These are phyloP conservation scores for Oxalis stricta DNA, from an alignment of 441 rosid genomes.

Conservation along the genomic window DNA sequence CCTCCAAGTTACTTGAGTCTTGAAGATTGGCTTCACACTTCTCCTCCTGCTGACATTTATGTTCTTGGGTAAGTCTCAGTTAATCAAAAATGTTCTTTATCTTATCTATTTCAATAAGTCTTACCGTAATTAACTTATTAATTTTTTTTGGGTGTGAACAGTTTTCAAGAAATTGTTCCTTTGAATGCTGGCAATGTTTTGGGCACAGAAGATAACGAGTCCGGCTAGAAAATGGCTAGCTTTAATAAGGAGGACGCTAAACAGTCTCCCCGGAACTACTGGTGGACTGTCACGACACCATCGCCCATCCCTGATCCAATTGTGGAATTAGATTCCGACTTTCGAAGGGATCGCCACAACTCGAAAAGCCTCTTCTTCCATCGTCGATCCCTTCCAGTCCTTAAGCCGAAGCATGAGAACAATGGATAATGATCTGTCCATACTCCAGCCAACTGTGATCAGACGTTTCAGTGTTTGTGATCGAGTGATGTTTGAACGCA, in stretches of 20 bases:
- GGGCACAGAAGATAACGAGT: constrained; percentile 60
- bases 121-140: not conserved
- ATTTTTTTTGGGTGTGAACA: constrained; percentile 11
- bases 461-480: constrained; percentile 56
- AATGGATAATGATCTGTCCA: constrained; percentile 24
- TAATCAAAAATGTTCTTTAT: not conserved
- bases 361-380: constrained; percentile 32
- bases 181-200: constrained; percentile 68
- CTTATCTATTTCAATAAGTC: not conserved
- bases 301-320: constrained; percentile 56
- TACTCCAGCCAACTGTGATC: constrained; percentile 27
- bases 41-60: constrained; percentile 66
- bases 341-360: constrained; percentile 36
- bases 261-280: constrained; percentile 41
- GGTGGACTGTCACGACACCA: constrained; percentile 37
- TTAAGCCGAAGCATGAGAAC: constrained; percentile 41
- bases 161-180: constrained; percentile 82
- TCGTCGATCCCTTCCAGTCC: constrained; percentile 46
- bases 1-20: constrained; percentile 56
- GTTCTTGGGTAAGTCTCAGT: constrained; percentile 48
- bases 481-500: constrained; percentile 36
- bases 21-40: constrained; percentile 70
- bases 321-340: constrained; percentile 59
- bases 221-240: constrained; percentile 70
- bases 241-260: constrained; percentile 48